These are phyloP conservation scores for Paragyromitra xinjiangensis DNA, from an alignment of 495 filamentous ascomycete species.

Conservation along the genomic window DNA sequence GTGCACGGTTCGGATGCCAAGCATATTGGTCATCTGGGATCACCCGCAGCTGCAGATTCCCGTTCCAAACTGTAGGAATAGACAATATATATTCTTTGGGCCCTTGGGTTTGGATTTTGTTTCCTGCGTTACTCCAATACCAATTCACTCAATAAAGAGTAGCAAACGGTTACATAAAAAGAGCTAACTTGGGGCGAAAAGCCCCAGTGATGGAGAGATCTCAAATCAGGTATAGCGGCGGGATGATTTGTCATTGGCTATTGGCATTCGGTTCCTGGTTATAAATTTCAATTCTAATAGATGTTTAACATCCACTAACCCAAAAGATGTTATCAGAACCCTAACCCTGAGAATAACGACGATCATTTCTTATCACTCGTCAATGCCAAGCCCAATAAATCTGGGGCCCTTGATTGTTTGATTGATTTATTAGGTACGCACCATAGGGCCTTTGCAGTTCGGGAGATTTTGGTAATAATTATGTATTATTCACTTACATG, in stretches of 20 bases:
- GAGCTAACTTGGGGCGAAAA: neutral
- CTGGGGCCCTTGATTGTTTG: neutral
- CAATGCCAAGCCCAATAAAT: neutral
- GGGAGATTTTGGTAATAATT: neutral
- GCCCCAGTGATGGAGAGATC: neutral
- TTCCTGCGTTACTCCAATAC: neutral
- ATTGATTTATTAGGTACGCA: neutral
- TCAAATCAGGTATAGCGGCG: neutral
- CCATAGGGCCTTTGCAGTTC: neutral
- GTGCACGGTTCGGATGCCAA: constrained; percentile 17
- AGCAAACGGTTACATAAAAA: neutral
- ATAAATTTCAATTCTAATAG: neutral
- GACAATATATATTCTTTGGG: neutral
- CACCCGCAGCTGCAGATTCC: neutral
- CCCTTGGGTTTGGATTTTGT: neutral
- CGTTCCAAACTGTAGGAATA: neutral
- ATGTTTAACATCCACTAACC: neutral
- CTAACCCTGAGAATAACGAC: neutral
- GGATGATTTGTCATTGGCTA: neutral
- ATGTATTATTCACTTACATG: neutral
- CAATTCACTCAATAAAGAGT: neutral
- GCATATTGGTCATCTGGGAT: neutral
- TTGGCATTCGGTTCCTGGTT: neutral
- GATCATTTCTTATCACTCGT: neutral
- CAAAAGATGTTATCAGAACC: neutral